A percentile compares a stretch with the other conserved stretches of the same genome.
Conservation (phyloP, 768 basidiomycete species). For the Boletellus ananas region DNA sequence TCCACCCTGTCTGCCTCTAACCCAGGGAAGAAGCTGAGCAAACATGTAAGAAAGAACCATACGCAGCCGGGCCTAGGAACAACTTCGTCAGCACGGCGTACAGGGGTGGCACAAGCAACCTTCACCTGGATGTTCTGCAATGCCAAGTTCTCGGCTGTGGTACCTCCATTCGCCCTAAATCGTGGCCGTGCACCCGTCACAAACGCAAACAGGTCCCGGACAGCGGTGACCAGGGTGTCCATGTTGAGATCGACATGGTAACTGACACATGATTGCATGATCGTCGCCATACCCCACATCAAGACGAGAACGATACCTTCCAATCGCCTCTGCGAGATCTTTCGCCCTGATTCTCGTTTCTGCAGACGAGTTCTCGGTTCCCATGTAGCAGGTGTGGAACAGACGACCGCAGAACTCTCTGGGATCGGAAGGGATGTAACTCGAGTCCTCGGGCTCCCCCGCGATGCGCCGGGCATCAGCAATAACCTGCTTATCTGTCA, state of each 20-base stretch:
- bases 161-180: conserved; percentile 86
- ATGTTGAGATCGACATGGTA: conserved; percentile 96
- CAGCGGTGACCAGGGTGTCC: conserved; percentile 84
- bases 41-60: conserved; percentile 97
- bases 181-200: conserved; percentile 72
- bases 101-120: neutral
- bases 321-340: conserved; percentile 82
- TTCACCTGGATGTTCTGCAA: conserved; percentile 92
- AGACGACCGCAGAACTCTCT: conserved; percentile 81
- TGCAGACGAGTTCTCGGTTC: conserved; percentile 88
- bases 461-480: conserved; percentile 85
- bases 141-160: conserved; percentile 86
- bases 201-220: conserved; percentile 76
- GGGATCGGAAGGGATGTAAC: conserved; percentile 82
- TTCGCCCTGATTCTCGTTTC: conserved; percentile 88
- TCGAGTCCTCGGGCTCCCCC: conserved; percentile 77
- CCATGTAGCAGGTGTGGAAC: conserved; percentile 99
- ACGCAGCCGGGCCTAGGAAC: conserved; percentile 70
- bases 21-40: conserved; percentile 92
- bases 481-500: conserved; percentile 77
- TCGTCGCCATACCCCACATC: too few relatives aligned
- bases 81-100: neutral
- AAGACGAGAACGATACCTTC: conserved; percentile 52
- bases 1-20: conserved; percentile 77
- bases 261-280: conserved; percentile 39